Base-by-base conservation (phyloP, 2,329 filamentous ascomycete species). In the Fusarium guadeloupense region DNA sequence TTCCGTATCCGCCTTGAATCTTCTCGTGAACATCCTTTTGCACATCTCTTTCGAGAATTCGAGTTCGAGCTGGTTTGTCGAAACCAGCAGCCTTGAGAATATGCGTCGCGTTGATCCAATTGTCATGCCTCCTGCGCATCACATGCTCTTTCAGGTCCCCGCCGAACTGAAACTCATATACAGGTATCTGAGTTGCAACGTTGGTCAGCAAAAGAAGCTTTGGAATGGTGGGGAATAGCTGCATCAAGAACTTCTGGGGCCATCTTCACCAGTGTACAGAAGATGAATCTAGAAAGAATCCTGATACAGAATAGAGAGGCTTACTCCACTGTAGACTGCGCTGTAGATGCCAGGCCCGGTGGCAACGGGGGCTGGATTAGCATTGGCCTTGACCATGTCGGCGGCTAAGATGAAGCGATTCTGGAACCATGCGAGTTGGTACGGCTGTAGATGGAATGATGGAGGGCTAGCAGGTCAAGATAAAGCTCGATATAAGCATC, bases 101-200 rank as follows among this genome's bases (percentile, higher is more conserved):
- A 74, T 99, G 95, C 48, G 95, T 99, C n/a, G 95, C 95, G 81
- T 99, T 99, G 79, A 99, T 95, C 93, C 94, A 99, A 77, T 98
- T 88, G 76, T 99, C 95, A 47, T 88, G 85, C 57, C 94, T 88
- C 44, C 95, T 87, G 75, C 95, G 90, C 95, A 99, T 99, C 65
- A 98, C 91, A 91, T 97, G 92, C 70, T 90, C 85, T 73, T 89
- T 88, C 26, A 88, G 73, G 73, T 96, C 92, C 66, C 82, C 83
- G 30, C 89, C 92, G 69, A 96, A 89, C 74, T 96, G 93, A 77
- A 87, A 95, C 74, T 98, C 95, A 74, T 95, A 97, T 10, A 98
- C 94, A 30, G 94, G 94, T 59, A 97, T 93, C 92, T 97, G 71
- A 42, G 44, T 16, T 43, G 53, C 44, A 56, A 49, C 21, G 49